A percentile compares a stretch with the other conserved stretches of the same genome.
Conservation (phyloP, 768 basidiomycete genomes). For the Cubamyces sp. region DNA sequence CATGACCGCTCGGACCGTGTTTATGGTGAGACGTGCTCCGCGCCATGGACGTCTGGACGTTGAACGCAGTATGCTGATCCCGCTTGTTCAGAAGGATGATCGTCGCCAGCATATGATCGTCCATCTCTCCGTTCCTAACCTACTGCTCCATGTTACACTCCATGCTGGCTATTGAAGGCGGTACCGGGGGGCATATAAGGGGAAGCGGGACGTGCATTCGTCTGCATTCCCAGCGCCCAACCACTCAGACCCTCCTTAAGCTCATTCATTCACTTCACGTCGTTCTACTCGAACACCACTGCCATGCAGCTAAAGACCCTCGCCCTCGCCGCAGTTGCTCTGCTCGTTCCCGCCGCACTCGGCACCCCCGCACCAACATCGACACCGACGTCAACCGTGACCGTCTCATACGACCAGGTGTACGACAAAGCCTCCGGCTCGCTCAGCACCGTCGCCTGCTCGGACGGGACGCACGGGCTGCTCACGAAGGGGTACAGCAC, state of each 20-base stretch:
- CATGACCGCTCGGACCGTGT: too few species aligned
- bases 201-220: too few species aligned
- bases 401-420: constrained; percentile 47
- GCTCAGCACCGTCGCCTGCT: constrained; percentile 51
- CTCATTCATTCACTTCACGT: constrained; percentile 20
- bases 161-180: too few species aligned
- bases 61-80: too few species aligned
- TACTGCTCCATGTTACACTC: too few species aligned
- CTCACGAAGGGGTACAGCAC: constrained; percentile 48
- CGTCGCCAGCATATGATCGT: too few species aligned
- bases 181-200: too few species aligned
- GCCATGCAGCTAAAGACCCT: constrained; percentile 26
- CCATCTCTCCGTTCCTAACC: too few species aligned
- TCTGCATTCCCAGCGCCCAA: neutral
- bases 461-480: constrained; percentile 43
- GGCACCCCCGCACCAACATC: constrained; percentile 12
- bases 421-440: constrained; percentile 52
- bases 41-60: too few species aligned
- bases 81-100: too few species aligned
- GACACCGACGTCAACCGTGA: constrained; percentile 23
- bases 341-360: constrained; percentile 18
- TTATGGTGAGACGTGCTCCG: too few species aligned
- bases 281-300: neutral
- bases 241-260: neutral
- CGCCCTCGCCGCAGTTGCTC: constrained; percentile 23